Base-by-base conservation (phyloP, 352 stramenopile genomes). In the Pythium coloratum region DNA sequence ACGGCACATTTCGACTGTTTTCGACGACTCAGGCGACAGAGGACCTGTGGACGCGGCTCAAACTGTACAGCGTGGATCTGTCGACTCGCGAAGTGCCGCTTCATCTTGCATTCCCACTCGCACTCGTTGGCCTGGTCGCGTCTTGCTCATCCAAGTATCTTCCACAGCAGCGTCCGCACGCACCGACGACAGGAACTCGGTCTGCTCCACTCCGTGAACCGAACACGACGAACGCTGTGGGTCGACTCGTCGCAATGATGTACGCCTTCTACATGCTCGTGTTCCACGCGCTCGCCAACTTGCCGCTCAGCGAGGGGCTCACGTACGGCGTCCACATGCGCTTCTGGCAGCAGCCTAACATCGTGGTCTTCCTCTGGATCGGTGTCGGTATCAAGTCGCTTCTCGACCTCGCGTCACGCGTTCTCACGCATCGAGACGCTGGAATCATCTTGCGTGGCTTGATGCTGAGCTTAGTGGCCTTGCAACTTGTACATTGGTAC, bases 261-360 rank as follows among this genome's bases (percentile, higher is more conserved):
- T 88, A 97, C 18, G 20, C 70, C 6, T 96, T 98, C 65, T 99
- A 99, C 72, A 78, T 98, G 64, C n/a, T 95, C 16, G 81, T 98
- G 6, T 99, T 99, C 72, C 95, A 98, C 76, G 81, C 89, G 10
- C 75, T 99, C 0, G 86, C 92, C 20, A 99, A 99, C 71, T 73
- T 99, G 16, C 95, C 95, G 36, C 80, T 99, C 26, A 85, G 78
- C 36, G 90, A 98, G 75, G 79, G 79, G 0, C 86, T 99, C 16
- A 81, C 98, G 18, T 98, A 94, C 62, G 96, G 92, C 1, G 91
- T 99, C 18, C 95, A 99, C 73, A 95, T 95, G 88, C 87, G 91
- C 36, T 97, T 97, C 63, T 97, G 90, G 90, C 93, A 97, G 72
- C 93, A 99, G 55, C 94, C 93, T 4, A 98, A 98, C 60, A 75